Evolutionary conservation across 441 rosid species (phyloP), one percentile per base, ranked within the genome.

Genomic region (Corymbia citriodora): DNA sequence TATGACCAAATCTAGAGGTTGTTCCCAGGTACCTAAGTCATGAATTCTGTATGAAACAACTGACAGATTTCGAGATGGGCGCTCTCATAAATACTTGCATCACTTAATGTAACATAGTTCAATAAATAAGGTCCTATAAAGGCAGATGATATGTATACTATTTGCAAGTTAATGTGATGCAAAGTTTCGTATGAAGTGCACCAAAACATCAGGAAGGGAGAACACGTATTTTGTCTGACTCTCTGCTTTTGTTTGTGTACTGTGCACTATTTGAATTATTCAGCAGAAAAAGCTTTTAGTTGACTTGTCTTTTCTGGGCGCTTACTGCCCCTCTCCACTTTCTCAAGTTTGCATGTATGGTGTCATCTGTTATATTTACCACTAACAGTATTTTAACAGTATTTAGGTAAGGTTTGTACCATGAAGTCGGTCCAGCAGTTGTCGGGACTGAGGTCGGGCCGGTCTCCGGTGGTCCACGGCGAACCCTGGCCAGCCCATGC

Each of bases 391-490:
- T 2, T 21, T n/a, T 29, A 49, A n/a, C 29, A 83, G 45, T 33
- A 7, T 15, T 14, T n/a, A 89, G 86, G 15, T 55, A 25, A 29
- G 50, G 63, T 48, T 90, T 88, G 16, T 96, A 98, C 99, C 97
- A 90, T 91, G 91, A 91, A 92, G 88, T 93, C 92, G 3, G 93
- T 92, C 97, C 95, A 95, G 45, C 90, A 90, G 55, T 93, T 92
- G 53, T 94, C 94, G 25, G 94, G 92, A 92, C 94, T 95, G 87
- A 95, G 61, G n/a, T 96, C 95, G 9, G 99, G 99, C 87, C 96
- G 94, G 57, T 89, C 89, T 8, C 99, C 99, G 29, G 94, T 92
- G 13, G 95, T 94, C 99, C 99, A 98, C 23, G 98, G 98, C 57
- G 93, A 95, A 19, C 96, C 94, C 89, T 95, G 95, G 92, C 93